Base-by-base conservation (phyloP, 1,284 basidiomycete genomes). In the Golubevia pallescens region DNA sequence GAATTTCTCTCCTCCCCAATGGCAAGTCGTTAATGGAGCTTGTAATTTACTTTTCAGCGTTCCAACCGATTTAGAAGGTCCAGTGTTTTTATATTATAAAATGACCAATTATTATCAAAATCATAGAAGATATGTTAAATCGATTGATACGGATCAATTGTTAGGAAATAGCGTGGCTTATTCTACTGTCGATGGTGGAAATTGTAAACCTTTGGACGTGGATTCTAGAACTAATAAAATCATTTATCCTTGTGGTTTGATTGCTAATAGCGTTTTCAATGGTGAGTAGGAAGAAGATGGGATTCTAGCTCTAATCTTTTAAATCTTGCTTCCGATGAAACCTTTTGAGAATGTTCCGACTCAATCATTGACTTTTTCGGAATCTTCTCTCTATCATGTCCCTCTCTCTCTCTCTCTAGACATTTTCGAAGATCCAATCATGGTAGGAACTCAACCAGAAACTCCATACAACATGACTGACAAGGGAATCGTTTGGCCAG, bases 221-320 rank as follows among this genome's bases (percentile, higher is more conserved):
- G 77, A 81, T 54, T 63, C 69, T 24, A 60, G 32, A 8, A 66
- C 70, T 16, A 63, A 65, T 65, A 74, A 74, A 60, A 68, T 76
- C 61, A 75, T 82, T 70, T 99, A 95, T 84, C 97, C 97, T 0
- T 99, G 97, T 77, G 97, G 97, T 42, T 88, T 99, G 70, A 97
- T 99, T 73, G 97, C 97, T 58, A 99, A 99, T 87, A 96, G 94
- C n/a, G 66, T 95, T 6, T 99, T 98, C 88, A 99, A 99, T 81
- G 95, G 93, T 93, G 63, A 51, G 90, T 81, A 20, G 16, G n/a
- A n/a, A 3, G 51, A 19, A 16, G 13, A 10, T 58, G 19, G 20
- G 60, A 6, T 10, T 32, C 57, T 60, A 14, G 1, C 21, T 51
- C 32, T 34, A 59, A 48, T 55, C 2, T 8, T 28, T 32, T 24